Percentiles rank a stretch among this genome's conserved stretches.
phyloP scores from a whole-genome alignment of 768 basidiomycete species.

The Megacollybia marginata region DNA sequence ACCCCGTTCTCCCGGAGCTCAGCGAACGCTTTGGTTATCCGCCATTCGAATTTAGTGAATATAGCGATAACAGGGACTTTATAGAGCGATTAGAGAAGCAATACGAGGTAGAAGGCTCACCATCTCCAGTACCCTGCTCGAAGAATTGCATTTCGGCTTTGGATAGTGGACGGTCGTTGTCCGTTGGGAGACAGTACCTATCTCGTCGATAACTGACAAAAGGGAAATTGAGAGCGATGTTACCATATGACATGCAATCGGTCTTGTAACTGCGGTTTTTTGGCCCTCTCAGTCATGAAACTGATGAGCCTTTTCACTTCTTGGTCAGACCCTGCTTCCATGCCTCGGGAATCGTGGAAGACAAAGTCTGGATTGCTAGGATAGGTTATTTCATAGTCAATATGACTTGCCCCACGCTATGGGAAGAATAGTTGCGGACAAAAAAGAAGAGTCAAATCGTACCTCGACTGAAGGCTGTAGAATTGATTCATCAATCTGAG shows the following conservation, averaged over 20 bases:
- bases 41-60: constrained; percentile 4
- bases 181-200: constrained; percentile 2
- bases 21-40: background rate
- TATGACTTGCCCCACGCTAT: constrained; percentile 2
- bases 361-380: constrained; percentile 10
- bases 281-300: constrained; percentile 6
- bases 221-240: background rate
- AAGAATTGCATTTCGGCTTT: constrained; percentile 1
- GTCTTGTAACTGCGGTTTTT: constrained; percentile 1
- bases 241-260: constrained; percentile 12
- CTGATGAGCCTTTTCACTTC: constrained; percentile 7
- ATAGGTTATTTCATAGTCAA: constrained; percentile 2
- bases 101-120: background rate
- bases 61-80: constrained; percentile 2
- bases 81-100: background rate
- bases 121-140: background rate
- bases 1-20: background rate
- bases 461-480: too few species aligned
- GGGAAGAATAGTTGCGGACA: too few species aligned
- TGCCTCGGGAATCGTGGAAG: constrained; percentile 16
- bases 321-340: constrained; percentile 11
- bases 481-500: too few species aligned
- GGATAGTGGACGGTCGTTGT: constrained; percentile 1
- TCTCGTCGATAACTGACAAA: background rate
- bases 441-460: too few species aligned